Evolutionary conservation across 148 eudicot genomes (phyloP).

Genomic region (Selenicereus undatus): DNA sequence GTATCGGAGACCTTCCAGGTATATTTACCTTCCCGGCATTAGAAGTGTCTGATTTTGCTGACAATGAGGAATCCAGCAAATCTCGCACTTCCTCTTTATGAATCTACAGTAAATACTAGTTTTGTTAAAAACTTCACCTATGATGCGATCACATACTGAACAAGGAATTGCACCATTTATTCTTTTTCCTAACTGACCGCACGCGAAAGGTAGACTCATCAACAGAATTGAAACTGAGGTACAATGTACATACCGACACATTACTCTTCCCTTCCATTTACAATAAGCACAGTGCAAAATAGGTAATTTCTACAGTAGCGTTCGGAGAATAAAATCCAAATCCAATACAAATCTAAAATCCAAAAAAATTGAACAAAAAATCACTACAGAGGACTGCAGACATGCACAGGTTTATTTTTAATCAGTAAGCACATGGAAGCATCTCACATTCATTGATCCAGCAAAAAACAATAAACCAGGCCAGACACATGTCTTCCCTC

Average conservation of each 20-base stretch:
- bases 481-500: no score
- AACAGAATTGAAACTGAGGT: neutral
- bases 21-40: conserved; percentile 61
- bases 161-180: neutral
- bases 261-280: neutral
- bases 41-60: conserved; percentile 54
- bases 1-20: conserved; percentile 90
- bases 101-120: conserved; percentile 49
- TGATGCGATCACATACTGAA: neutral
- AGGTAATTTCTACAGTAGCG: no score
- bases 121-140: conserved; percentile 21
- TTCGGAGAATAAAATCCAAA: no score
- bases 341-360: no score
- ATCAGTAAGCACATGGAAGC: no score
- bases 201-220: no score
- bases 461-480: neutral
- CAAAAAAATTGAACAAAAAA: no score
- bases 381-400: neutral
- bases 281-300: neutral
- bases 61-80: conserved; percentile 62
- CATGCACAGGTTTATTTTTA: neutral
- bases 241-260: neutral
- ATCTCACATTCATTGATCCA: neutral
- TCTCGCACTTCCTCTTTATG: conserved; percentile 97
- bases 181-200: neutral